A percentile compares a stretch with the other conserved stretches of the same genome.
Conservation (phyloP, 768 basidiomycete genomes). For the Pleurotus djamor region DNA sequence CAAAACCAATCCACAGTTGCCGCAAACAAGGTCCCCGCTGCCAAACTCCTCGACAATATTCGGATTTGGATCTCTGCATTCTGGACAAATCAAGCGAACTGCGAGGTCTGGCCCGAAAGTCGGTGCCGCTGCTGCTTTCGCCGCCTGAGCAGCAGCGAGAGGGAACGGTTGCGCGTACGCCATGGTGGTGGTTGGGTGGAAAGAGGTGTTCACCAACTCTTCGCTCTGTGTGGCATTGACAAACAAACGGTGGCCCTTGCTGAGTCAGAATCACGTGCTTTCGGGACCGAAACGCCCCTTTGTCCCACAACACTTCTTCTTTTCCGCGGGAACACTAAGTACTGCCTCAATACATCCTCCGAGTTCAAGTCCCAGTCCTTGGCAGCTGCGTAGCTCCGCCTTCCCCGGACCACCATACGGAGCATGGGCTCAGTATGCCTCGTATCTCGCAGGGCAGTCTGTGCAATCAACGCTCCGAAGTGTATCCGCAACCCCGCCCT, state of each 20-base stretch:
- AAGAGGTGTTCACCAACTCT: neutral
- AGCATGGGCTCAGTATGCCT: no score
- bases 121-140: slow-evolving; percentile 50
- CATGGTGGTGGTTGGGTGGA: slow-evolving; percentile 31
- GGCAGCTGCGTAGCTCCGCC: no score
- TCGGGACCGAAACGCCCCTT: neutral
- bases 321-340: no score
- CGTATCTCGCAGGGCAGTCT: no score
- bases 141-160: slow-evolving; percentile 53
- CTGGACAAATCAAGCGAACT: slow-evolving; percentile 91
- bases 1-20: slow-evolving; percentile 88
- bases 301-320: no score
- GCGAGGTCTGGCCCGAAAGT: slow-evolving; percentile 81
- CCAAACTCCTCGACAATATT: slow-evolving; percentile 98
- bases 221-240: neutral
- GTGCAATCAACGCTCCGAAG: no score
- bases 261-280: neutral
- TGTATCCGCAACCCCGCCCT: no score
- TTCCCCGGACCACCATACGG: no score
- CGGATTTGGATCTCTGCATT: slow-evolving; percentile 91
- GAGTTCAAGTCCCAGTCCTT: no score
- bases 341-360: no score
- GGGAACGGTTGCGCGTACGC: slow-evolving; percentile 81
- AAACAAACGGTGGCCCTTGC: neutral
- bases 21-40: slow-evolving; percentile 96